Evolutionary conservation across 352 stramenopile genomes (phyloP).

Genomic region (Globisporangium rhizosaccharum): DNA sequence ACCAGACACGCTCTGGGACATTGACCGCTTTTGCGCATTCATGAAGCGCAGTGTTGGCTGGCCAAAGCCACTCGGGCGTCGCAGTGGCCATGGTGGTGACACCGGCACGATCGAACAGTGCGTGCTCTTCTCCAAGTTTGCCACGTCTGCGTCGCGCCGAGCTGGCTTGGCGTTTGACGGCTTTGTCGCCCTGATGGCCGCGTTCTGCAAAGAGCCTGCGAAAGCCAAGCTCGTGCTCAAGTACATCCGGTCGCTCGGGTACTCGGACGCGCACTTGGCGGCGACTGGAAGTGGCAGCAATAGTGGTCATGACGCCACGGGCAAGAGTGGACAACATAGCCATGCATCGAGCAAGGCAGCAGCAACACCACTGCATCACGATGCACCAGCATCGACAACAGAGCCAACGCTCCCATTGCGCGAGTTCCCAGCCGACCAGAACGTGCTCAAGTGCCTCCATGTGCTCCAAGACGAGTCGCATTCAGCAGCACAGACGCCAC

Average conservation of each 20-base stretch:
- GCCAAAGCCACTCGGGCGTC: slow-evolving; percentile 2
- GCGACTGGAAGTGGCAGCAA: not conserved
- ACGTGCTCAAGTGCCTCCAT: slow-evolving; percentile 75
- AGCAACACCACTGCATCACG: slow-evolving; percentile 8
- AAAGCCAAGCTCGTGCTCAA: slow-evolving; percentile 43
- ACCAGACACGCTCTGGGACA: slow-evolving; percentile 28
- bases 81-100: not conserved
- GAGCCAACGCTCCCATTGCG: slow-evolving; percentile 17
- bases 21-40: slow-evolving; percentile 67
- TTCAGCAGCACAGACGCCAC: not conserved
- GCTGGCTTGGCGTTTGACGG: slow-evolving; percentile 27
- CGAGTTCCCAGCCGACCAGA: slow-evolving; percentile 61
- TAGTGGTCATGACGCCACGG: not conserved
- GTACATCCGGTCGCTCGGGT: slow-evolving; percentile 40
- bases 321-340: not conserved
- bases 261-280: slow-evolving; percentile 24
- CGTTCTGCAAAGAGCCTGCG: slow-evolving; percentile 34
- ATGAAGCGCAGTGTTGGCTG: slow-evolving; percentile 13
- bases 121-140: slow-evolving; percentile 68
- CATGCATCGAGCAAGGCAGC: slow-evolving; percentile 3
- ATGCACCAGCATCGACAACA: slow-evolving; percentile 7
- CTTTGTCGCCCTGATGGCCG: slow-evolving; percentile 36
- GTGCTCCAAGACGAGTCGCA: slow-evolving; percentile 26
- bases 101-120: slow-evolving; percentile 24
- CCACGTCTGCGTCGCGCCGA: slow-evolving; percentile 26